These are phyloP conservation scores for Exophiala sideris DNA, from an alignment of 2,329 filamentous ascomycete genomes.

Conservation along the genomic window DNA sequence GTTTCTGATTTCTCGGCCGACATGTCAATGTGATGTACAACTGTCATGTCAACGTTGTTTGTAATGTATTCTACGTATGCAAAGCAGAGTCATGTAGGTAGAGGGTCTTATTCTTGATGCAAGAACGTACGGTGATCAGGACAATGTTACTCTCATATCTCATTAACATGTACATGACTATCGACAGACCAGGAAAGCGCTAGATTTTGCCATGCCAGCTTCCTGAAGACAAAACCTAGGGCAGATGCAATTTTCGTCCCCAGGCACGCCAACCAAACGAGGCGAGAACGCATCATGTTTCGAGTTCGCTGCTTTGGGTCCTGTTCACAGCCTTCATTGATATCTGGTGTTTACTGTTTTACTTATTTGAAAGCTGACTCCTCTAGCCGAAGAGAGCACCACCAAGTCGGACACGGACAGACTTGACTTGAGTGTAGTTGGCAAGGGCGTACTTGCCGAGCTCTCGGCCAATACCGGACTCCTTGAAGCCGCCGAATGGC, in stretches of 20 bases:
- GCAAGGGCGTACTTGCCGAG: conserved; percentile 48
- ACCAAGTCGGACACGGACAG: conserved; percentile 44
- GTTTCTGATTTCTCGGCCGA: no score
- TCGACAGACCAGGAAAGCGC: not conserved
- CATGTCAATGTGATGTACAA: no score
- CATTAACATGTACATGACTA: conserved; percentile 13
- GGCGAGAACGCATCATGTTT: no score
- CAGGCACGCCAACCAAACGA: not conserved
- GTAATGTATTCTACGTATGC: no score
- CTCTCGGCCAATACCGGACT: conserved; percentile 44
- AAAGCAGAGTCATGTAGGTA: no score
- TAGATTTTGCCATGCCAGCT: not conserved
- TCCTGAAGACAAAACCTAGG: not conserved
- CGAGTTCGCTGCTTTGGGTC: not conserved
- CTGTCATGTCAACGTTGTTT: no score
- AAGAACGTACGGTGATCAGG: no score
- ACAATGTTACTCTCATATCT: conserved; percentile 1
- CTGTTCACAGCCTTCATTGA: not conserved
- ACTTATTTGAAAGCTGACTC: not conserved
- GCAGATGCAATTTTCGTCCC: not conserved
- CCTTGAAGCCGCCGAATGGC: conserved; percentile 46
- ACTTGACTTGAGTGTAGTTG: conserved; percentile 51
- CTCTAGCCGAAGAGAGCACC: conserved; percentile 44
- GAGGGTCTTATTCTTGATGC: no score
- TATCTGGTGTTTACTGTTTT: not conserved